Evolutionary conservation across 2,329 filamentous ascomycete genomes (phyloP).

Genomic region (Dactylellina drechsleri): DNA sequence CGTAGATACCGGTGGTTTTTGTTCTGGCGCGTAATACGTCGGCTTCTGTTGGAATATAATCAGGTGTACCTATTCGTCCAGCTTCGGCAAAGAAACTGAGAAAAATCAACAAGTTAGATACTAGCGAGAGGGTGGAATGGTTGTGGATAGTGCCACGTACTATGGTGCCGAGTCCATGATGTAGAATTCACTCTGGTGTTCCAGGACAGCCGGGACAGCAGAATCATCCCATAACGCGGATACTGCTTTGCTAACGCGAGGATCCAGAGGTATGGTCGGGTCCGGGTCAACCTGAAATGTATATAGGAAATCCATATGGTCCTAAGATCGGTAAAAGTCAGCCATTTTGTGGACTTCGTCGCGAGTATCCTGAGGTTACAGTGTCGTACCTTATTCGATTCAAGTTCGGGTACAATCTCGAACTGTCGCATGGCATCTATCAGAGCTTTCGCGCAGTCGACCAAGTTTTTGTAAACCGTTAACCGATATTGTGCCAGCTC

Average conservation of each 20-base stretch:
- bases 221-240: constrained; percentile 90
- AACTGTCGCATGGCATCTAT: constrained; percentile 93
- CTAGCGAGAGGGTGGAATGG: constrained; percentile 37
- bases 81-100: constrained; percentile 94
- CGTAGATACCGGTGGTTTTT: constrained; percentile 99
- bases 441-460: constrained; percentile 94
- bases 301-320: constrained; percentile 80
- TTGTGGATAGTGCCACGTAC: constrained; percentile 67
- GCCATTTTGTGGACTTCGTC: constrained; percentile 18
- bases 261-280: constrained; percentile 83
- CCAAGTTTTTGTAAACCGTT: constrained; percentile 97
- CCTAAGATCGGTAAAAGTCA: constrained; percentile 64
- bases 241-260: constrained; percentile 82
- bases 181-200: constrained; percentile 97
- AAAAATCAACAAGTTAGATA: constrained; percentile 57
- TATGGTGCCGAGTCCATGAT: constrained; percentile 99
- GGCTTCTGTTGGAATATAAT: constrained; percentile 92
- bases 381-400: constrained; percentile 57
- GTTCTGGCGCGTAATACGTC: constrained; percentile 95
- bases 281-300: constrained; percentile 92
- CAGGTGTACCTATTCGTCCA: constrained; percentile 79
- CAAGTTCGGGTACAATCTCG: constrained; percentile 73
- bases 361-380: constrained; percentile 56
- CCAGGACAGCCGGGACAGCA: constrained; percentile 81
- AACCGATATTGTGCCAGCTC: constrained; percentile 93